Base-by-base conservation (phyloP, 2,329 filamentous ascomycete species). In the Aspergillus ibericus region DNA sequence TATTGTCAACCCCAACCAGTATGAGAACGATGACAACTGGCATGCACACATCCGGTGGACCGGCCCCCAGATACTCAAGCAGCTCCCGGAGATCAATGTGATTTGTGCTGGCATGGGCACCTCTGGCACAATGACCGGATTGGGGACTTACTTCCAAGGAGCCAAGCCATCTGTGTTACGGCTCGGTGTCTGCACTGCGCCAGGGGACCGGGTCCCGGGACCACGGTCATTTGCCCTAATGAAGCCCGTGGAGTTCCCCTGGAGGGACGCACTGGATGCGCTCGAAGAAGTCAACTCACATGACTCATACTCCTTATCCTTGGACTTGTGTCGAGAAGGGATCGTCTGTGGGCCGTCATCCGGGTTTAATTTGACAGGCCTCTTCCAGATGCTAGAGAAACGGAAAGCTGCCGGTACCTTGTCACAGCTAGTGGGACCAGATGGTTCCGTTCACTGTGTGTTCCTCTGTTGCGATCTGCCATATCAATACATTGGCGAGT, bases 391-490 rank as follows among this genome's bases (percentile, higher is more conserved):
- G 62, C 66, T 86, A 1, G 75, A 80, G 53, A 82, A 79, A 59
- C 74, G 75, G 15, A 85, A 84, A 63, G 64, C 68, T 0, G 75
- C 74, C 0, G 80, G 78, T 0, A 79, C 73, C 0, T 69, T 86
- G 12, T 35, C 68, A 0, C 72, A 80, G 9, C 68, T 85, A 1
- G 74, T 77, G 0, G 79, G 78, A 0, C 67, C 73, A 0, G 75
- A 80, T 32, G 81, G 81, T 1, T 72, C 78, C 51, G 74, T 82
- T 1, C 77, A 82, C 59, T 84, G 82, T 47, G 83, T 85, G 0
- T 88, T 88, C 68, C 69, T 87, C 3, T 88, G 85, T 71, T 87
- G 85, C 58, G 85, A 88, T 57, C 62, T 88, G 25, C 85, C 85
- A 0, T 87, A 88, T 62, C 85, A 87, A 66, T 87, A 87, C 59